Base-by-base conservation (phyloP, 257 asterid species). In the Primulina huaijiensis region DNA sequence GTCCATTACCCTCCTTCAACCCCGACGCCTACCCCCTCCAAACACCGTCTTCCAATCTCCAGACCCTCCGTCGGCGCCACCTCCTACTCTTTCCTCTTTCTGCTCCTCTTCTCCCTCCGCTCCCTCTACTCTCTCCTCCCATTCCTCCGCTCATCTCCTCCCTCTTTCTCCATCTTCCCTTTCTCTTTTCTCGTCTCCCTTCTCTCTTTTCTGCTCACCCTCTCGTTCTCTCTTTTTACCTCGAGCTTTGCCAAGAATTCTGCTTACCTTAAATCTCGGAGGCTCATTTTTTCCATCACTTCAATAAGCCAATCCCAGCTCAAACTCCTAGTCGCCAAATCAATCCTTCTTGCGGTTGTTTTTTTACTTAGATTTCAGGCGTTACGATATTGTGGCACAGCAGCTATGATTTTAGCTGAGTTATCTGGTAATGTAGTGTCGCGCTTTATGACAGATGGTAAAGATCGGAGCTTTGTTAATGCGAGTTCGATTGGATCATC, bases 361-460 rank as follows among this genome's bases (percentile, higher is more conserved):
- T 90, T 92, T 19, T 78, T 93, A 33, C 82, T 89, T 16, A 79
- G 97, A 68, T 93, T 93, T 70, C 97, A 89, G 77, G 99, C 96
- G 34, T 74, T 93, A 29, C 77, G 87, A n/a, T 89, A 90, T 60
- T 93, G 99, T 60, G 99, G 97, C 52, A 75, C 96, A 0, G 96
- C 97, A 1, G 95, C 99, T 2, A 75, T 93, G 96, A 93, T 93
- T 72, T 74, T 93, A 4, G 99, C 96, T 8, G 99, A 93, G 75
- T 71, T 93, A 60, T 81, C 95, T 1, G 97, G 97, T 17, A 89
- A 80, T 71, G 78, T 86, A 63, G 90, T 92, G 6, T 96, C 95
- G 33, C 82, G 97, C 33, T 87, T 84, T 61, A 25, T 87, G 40
- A 70, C 70, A 5, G 88, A 87, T 66, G 88, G 89, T 70, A 90